These are phyloP conservation scores for Colletotrichum liriopes DNA, from an alignment of 2,329 filamentous ascomycete species.

Conservation along the genomic window DNA sequence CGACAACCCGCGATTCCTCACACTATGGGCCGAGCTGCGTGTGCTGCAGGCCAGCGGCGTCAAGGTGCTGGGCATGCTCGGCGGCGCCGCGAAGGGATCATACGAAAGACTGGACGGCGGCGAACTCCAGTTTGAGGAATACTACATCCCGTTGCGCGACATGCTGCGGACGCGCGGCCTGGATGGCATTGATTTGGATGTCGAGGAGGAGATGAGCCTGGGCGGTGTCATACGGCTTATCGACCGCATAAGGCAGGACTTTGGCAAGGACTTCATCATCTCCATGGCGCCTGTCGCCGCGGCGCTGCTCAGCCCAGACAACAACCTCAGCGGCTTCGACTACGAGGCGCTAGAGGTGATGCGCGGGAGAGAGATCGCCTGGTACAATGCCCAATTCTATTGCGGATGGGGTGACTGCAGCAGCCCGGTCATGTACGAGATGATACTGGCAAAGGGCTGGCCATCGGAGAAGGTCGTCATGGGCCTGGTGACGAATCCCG, in stretches of 20 bases:
- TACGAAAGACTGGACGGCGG: slow-evolving; percentile 73
- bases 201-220: slow-evolving; percentile 83
- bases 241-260: slow-evolving; percentile 77
- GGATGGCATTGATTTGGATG: slow-evolving; percentile 83
- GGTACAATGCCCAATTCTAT: slow-evolving; percentile 96
- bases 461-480: slow-evolving; percentile 81
- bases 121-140: slow-evolving; percentile 76
- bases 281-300: slow-evolving; percentile 87
- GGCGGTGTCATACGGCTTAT: slow-evolving; percentile 77
- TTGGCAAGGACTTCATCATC: slow-evolving; percentile 80
- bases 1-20: slow-evolving; percentile 75
- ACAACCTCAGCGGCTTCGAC: slow-evolving; percentile 85
- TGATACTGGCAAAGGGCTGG: slow-evolving; percentile 76
- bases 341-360: slow-evolving; percentile 82
- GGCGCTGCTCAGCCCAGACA: slow-evolving; percentile 69
- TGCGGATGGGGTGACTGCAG: slow-evolving; percentile 83
- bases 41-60: slow-evolving; percentile 81
- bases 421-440: slow-evolving; percentile 64
- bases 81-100: slow-evolving; percentile 85
- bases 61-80: slow-evolving; percentile 88
- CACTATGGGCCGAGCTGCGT: slow-evolving; percentile 84
- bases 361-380: slow-evolving; percentile 77
- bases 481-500: slow-evolving; percentile 84
- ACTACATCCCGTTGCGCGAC: slow-evolving; percentile 79
- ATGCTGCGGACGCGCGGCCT: slow-evolving; percentile 74